These are phyloP conservation scores for Lentinula sp. DNA, from an alignment of 768 basidiomycete genomes.

Conservation along the genomic window DNA sequence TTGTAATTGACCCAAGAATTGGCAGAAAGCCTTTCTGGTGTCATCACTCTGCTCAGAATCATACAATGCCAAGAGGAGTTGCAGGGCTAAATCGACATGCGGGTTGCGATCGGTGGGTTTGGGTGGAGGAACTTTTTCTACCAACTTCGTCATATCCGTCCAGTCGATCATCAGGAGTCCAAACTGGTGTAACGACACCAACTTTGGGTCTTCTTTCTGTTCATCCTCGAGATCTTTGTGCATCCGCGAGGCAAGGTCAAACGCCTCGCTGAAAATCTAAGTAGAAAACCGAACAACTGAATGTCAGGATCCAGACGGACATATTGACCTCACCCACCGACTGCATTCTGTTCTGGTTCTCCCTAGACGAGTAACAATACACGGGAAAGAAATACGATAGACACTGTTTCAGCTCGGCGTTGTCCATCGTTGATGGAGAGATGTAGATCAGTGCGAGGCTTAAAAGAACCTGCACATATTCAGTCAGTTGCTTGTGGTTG, in stretches of 20 bases:
- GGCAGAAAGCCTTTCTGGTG: slow-evolving; percentile 57
- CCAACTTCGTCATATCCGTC: slow-evolving; percentile 77
- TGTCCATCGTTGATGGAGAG: slow-evolving; percentile 78
- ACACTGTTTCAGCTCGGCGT: slow-evolving; percentile 86
- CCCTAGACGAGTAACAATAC: slow-evolving; percentile 80
- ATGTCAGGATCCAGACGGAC: background rate
- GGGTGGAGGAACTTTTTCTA: slow-evolving; percentile 23
- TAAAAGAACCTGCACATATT: slow-evolving; percentile 17
- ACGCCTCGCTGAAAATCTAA: slow-evolving; percentile 69
- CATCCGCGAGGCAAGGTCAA: slow-evolving; percentile 50
- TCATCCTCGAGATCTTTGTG: slow-evolving; percentile 66
- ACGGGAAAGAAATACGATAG: slow-evolving; percentile 94
- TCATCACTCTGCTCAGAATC: slow-evolving; percentile 44
- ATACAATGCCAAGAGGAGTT: slow-evolving; percentile 45
- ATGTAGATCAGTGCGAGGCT: slow-evolving; percentile 60
- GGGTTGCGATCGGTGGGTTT: slow-evolving; percentile 20
- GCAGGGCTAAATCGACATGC: slow-evolving; percentile 55
- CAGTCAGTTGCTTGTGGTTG: background rate
- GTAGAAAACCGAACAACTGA: background rate
- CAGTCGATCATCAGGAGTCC: slow-evolving; percentile 81
- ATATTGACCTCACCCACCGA: slow-evolving; percentile 24
- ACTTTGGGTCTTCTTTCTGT: slow-evolving; percentile 65
- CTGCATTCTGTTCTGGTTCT: slow-evolving; percentile 68
- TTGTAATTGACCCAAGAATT: slow-evolving; percentile 56
- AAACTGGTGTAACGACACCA: slow-evolving; percentile 69